Evolutionary conservation across 2,329 filamentous ascomycete genomes (phyloP), one percentile per base, ranked within the genome.

Genomic region (Mollisia scopiformis): DNA sequence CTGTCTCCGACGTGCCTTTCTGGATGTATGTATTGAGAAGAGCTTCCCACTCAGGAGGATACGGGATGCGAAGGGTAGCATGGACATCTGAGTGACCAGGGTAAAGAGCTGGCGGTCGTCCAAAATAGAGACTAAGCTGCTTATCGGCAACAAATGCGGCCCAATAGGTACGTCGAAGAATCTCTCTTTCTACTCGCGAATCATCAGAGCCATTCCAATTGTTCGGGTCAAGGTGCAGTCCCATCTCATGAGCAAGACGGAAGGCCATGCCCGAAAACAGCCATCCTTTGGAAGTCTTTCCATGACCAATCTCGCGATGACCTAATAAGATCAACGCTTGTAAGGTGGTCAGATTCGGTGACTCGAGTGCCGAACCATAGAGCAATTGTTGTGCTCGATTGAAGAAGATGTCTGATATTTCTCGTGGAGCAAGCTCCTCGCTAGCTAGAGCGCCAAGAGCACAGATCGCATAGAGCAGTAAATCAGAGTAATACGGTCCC

Each of bases 251-350:
- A 0, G 79, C 77, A 14, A 83, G 72, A 4, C 80, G 76, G 63
- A 81, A 83, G 8, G 80, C 79, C 79, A 83, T 82, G 50, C 80
- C 80, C 28, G 79, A 81, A 55, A 80, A 82, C 1, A 82, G 70
- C 80, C 80, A 83, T 13, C 80, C 80, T 56, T 80, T 82, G 19
- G 79, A 82, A 2, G 75, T 71, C n/a, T 77, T 75, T 0, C 80
- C 78, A 23, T 77, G 75, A 3, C 80, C 80, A 43, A 82, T 81
- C 61, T 80, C 79, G 16, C 77, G 74, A 57, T 82, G 79, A 10
- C 79, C 78, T 1, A 83, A 60, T 0, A 82, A 63, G 5, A 79
- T 72, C 14, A 83, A 68, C 0, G 79, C 77, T 59, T 82, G 78
- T 8, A 82, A 67, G 10, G 77, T 77, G 7, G 80, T 81, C 19